These are phyloP conservation scores for Plasmodium inui DNA, from an alignment of 169 alveolate genomes.

Conservation along the genomic window DNA sequence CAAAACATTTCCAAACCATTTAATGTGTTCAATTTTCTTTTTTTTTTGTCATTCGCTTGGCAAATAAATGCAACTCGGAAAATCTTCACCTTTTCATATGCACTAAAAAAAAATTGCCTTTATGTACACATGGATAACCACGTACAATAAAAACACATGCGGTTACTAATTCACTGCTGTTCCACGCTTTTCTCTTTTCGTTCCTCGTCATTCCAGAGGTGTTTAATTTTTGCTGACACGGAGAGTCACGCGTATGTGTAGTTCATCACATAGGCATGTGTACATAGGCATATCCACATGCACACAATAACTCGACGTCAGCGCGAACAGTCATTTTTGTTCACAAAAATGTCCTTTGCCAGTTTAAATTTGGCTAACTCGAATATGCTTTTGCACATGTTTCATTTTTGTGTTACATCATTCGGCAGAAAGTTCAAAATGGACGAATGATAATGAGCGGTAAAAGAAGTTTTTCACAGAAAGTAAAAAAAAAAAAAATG, in stretches of 20 bases:
- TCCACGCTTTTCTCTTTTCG: neutral
- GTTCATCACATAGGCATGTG: neutral
- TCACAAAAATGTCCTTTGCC: neutral
- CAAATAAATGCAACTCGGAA: neutral
- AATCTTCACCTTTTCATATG: neutral
- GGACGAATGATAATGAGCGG: neutral
- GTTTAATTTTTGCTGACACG: neutral
- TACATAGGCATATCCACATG: conserved; percentile 6
- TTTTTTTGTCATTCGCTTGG: neutral
- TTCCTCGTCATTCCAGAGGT: conserved; percentile 1
- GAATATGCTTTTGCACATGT: neutral
- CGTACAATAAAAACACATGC: neutral
- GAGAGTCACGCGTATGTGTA: neutral
- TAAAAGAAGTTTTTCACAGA: neutral
- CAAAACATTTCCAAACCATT: neutral
- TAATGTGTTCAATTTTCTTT: neutral
- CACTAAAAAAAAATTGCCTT: neutral
- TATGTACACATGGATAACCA: neutral
- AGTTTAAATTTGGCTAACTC: neutral
- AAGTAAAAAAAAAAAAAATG: neutral
- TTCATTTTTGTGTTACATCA: conserved; percentile 1
- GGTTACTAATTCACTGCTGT: neutral
- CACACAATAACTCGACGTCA: neutral
- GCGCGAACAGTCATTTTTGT: neutral
- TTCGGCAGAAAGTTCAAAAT: neutral